These are phyloP conservation scores for Ceratocystis ficicola DNA, from an alignment of 2,329 filamentous ascomycete species.

Conservation along the genomic window DNA sequence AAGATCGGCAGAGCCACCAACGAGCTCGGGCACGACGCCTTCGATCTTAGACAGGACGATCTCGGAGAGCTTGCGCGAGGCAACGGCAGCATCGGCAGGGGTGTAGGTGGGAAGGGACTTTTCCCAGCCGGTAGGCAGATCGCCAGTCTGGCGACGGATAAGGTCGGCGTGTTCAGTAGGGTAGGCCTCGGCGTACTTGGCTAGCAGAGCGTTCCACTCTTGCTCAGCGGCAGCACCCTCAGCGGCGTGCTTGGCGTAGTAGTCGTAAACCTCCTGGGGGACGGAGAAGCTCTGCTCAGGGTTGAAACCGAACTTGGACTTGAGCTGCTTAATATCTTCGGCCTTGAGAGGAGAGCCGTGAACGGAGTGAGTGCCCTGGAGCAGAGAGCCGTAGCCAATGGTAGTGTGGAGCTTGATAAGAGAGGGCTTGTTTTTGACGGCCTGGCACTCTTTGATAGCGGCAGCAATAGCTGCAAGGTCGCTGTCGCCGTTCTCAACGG, in stretches of 20 bases:
- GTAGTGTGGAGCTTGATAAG: constrained; percentile 95
- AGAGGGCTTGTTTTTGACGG: constrained; percentile 89
- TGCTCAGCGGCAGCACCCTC: constrained; percentile 80
- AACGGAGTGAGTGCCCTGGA: constrained; percentile 87
- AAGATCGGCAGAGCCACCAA: constrained; percentile 94
- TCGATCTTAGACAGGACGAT: constrained; percentile 81
- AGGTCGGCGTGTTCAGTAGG: constrained; percentile 71
- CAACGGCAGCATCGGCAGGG: constrained; percentile 68
- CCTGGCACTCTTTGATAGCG: constrained; percentile 73
- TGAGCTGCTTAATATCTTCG: constrained; percentile 86
- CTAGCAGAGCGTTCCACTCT: constrained; percentile 89
- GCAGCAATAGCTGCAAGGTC: constrained; percentile 80
- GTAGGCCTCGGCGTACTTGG: constrained; percentile 72
- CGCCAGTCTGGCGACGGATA: constrained; percentile 61
- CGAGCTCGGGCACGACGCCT: constrained; percentile 69
- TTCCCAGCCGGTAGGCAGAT: constrained; percentile 94
- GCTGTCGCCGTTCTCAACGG: constrained; percentile 76
- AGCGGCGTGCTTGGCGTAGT: constrained; percentile 71
- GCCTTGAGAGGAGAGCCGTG: constrained; percentile 93
- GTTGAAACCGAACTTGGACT: constrained; percentile 92
- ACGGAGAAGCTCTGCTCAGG: constrained; percentile 86
- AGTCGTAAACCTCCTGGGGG: constrained; percentile 86
- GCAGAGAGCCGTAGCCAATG: constrained; percentile 89
- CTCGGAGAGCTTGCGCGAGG: constrained; percentile 94
- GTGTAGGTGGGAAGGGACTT: constrained; percentile 87